Conservation (phyloP, 208 protist genomes). For the Naegleria gruberi region DNA sequence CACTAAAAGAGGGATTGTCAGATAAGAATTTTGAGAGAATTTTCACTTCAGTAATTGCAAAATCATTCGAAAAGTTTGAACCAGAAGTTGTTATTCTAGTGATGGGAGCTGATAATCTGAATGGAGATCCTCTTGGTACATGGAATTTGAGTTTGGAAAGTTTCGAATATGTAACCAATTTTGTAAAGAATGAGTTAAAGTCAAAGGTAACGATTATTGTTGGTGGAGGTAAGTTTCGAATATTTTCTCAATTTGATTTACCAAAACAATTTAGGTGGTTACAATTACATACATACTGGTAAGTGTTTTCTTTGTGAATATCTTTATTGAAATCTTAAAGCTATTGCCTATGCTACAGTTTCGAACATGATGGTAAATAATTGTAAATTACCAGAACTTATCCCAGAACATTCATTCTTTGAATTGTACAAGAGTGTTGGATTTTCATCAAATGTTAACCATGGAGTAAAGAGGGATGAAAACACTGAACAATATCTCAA, state of each 20-base stretch:
- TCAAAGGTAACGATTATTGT: background rate
- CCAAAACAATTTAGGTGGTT: background rate
- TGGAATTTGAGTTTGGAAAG: constrained; percentile 71
- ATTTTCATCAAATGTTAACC: background rate
- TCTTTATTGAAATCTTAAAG: background rate
- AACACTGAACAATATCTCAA: background rate
- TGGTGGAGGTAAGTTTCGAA: background rate
- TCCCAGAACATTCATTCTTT: background rate
- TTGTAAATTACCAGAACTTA: background rate
- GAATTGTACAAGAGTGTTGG: background rate
- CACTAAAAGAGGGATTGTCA: constrained; percentile 54
- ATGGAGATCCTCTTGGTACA: constrained; percentile 65
- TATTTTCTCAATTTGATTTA: background rate
- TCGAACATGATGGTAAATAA: background rate
- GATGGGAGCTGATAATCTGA: constrained; percentile 67
- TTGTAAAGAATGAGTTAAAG: background rate
- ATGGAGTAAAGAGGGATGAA: background rate
- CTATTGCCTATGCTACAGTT: background rate
- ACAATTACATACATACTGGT: background rate
- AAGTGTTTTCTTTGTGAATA: background rate
- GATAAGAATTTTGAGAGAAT: constrained; percentile 54
- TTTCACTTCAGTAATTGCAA: constrained; percentile 53
- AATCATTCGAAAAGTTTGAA: constrained; percentile 40
- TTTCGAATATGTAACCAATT: constrained; percentile 51
- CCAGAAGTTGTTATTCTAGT: constrained; percentile 51